A percentile compares a stretch with the other conserved stretches of the same genome.
These are phyloP conservation scores for Teratosphaeria pseudoeucalypti DNA, from an alignment of 2,329 filamentous ascomycete species.

Conservation along the genomic window DNA sequence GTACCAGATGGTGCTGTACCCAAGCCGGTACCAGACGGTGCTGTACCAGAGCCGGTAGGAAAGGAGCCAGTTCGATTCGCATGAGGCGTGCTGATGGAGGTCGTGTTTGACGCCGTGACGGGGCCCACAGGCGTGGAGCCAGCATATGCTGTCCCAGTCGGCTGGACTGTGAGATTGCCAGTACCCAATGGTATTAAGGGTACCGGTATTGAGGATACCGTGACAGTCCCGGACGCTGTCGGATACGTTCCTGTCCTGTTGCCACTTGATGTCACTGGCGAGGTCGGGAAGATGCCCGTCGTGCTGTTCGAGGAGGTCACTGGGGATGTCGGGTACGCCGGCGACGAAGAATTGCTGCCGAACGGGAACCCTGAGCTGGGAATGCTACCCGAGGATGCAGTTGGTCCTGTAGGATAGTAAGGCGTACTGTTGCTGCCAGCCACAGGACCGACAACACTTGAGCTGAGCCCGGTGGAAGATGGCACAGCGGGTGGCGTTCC, in stretches of 20 bases:
- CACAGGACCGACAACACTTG: not conserved
- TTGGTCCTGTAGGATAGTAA: not conserved
- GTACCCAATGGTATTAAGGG: too few species aligned
- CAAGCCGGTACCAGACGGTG: not conserved
- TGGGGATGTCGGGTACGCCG: conserved; percentile 5
- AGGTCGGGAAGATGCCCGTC: not conserved
- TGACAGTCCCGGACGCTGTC: not conserved
- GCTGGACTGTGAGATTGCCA: not conserved
- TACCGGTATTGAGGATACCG: not conserved
- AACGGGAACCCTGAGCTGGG: not conserved
- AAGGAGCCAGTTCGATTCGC: not conserved
- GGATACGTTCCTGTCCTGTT: conserved; percentile 1
- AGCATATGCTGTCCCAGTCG: not conserved
- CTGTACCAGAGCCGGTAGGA: not conserved
- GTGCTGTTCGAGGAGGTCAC: conserved; percentile 6
- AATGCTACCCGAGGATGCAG: conserved; percentile 1
- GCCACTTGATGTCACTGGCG: not conserved
- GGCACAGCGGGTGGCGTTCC: not conserved
- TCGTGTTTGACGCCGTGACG: not conserved
- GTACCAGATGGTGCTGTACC: not conserved
- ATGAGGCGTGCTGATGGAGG: not conserved
- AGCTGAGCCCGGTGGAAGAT: not conserved
- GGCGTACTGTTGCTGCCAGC: not conserved
- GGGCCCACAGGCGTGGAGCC: not conserved
- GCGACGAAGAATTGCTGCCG: not conserved